Base-by-base conservation (phyloP, 176 grass and related monocot species). In the Miscanthus lutarioriparius region DNA sequence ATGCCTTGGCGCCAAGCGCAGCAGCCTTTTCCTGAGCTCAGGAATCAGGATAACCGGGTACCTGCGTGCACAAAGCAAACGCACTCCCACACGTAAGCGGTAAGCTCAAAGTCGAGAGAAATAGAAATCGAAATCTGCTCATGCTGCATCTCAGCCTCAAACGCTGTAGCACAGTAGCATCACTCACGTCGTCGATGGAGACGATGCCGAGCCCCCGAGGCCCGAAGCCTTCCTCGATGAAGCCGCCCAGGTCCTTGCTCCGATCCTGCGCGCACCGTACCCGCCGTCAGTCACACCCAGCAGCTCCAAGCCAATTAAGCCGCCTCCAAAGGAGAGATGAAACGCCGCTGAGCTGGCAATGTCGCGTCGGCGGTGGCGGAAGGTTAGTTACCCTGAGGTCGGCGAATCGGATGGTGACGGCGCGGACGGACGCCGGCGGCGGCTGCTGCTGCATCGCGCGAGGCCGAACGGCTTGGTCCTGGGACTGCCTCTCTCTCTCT, bases 171-270 rank as follows among this genome's bases (percentile, higher is more conserved):
- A 35, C 47, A 48, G 13, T 17, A 53, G 48, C 48, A 53, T 2
- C 48, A 90, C 92, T 85, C 76, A 98, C 95, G 82, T 87, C 82
- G 30, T 93, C 72, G 81, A 98, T 81, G 64, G 93, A 88, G 82
- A 98, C 83, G 76, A 98, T 95, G 22, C 96, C 96, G 22, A 95
- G 86, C 15, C 96, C 96, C 39, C 71, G 49, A 27, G 96, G 92
- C 1, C 96, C 91, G 32, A 98, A 85, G 45, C 96, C 96, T 91
- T 98, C 93, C 83, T 98, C 89, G 44, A 98, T 98, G 74, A 81
- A 81, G 48, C 13, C 54, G 48, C 89, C 33, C 68, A 98, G 84
- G 85, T 98, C 91, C 83, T 58, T 93, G 6, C 62, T 45, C 88
- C 81, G 90, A 72, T 98, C 92, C 96, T 95, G 87, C 79, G 33